These are phyloP conservation scores for Cladophialophora chaetospira DNA, from an alignment of 2,329 filamentous ascomycete genomes.

Conservation along the genomic window DNA sequence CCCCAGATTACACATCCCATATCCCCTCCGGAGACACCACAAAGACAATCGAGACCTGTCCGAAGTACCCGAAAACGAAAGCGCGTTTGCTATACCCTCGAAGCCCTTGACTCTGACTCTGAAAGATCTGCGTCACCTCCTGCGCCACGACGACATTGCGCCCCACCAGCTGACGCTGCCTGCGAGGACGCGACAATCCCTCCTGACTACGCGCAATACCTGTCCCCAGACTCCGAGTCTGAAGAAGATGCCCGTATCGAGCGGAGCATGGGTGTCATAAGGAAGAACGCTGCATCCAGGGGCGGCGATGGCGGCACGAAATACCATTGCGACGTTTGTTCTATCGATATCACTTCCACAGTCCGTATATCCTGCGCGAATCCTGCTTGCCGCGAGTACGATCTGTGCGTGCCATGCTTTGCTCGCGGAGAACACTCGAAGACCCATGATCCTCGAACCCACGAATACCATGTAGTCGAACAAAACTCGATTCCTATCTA, in stretches of 20 bases:
- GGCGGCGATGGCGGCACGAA: slow-evolving; percentile 88
- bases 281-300: slow-evolving; percentile 87
- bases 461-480: slow-evolving; percentile 91
- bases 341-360: slow-evolving; percentile 93
- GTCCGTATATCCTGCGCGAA: slow-evolving; percentile 94
- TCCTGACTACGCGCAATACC: slow-evolving; percentile 25
- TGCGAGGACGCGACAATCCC: slow-evolving; percentile 25
- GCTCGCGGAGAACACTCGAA: slow-evolving; percentile 76
- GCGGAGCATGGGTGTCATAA: slow-evolving; percentile 80
- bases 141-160: slow-evolving; percentile 8
- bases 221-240: slow-evolving; percentile 38
- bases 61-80: slow-evolving; percentile 20
- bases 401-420: slow-evolving; percentile 95
- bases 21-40: slow-evolving; percentile 1
- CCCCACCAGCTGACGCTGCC: slow-evolving; percentile 18
- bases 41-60: slow-evolving; percentile 11
- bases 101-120: slow-evolving; percentile 15
- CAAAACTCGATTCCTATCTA: slow-evolving; percentile 99
- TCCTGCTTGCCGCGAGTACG: slow-evolving; percentile 83
- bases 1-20: slow-evolving; percentile 12
- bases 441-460: slow-evolving; percentile 81
- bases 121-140: slow-evolving; percentile 2
- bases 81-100: slow-evolving; percentile 19
- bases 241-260: slow-evolving; percentile 44
- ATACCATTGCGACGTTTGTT: slow-evolving; percentile 97